These are phyloP conservation scores for Tanacetum coccineum DNA, from an alignment of 129 eudicot genomes.

Conservation along the genomic window DNA sequence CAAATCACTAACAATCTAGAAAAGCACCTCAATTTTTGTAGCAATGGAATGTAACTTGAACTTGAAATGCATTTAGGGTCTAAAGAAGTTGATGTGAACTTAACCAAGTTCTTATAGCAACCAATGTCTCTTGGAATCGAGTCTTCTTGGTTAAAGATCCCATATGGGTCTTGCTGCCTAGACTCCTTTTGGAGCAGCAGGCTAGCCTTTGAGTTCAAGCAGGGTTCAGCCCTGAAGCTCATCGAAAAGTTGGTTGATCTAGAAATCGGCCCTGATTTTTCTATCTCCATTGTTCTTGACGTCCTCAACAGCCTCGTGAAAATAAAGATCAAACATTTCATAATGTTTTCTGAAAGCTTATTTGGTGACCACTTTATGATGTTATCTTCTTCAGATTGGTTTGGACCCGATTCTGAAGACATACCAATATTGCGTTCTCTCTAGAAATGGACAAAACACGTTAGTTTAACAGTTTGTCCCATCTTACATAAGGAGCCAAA, in stretches of 20 bases:
- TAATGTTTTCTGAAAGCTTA: slow-evolving; percentile 88
- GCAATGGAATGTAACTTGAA: slow-evolving; percentile 72
- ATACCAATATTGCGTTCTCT: slow-evolving; percentile 51
- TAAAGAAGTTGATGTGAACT: slow-evolving; percentile 69
- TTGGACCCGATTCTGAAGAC: slow-evolving; percentile 26
- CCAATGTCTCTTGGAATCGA: slow-evolving; percentile 94
- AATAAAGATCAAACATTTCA: slow-evolving; percentile 81
- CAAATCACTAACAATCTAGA: neutral
- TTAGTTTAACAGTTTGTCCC: neutral
- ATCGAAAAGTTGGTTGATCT: slow-evolving; percentile 69
- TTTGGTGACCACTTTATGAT: slow-evolving; percentile 71
- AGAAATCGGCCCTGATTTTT: slow-evolving; percentile 80
- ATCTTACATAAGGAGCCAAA: neutral
- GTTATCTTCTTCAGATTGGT: slow-evolving; percentile 56
- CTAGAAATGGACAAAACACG: slow-evolving; percentile 28
- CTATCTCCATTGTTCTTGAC: slow-evolving; percentile 77
- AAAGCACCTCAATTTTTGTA: slow-evolving; percentile 73
- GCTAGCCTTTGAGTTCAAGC: slow-evolving; percentile 59
- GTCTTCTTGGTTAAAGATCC: slow-evolving; percentile 74
- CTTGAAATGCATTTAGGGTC: slow-evolving; percentile 87
- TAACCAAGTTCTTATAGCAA: slow-evolving; percentile 85
- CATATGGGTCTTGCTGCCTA: slow-evolving; percentile 87
- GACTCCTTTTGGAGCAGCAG: slow-evolving; percentile 69
- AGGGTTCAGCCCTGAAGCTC: slow-evolving; percentile 80
- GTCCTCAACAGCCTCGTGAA: slow-evolving; percentile 70